Evolutionary conservation across 2,329 filamentous ascomycete species (phyloP), one percentile per base, ranked within the genome.

Genomic region (Aspergillus eucalypticola): DNA sequence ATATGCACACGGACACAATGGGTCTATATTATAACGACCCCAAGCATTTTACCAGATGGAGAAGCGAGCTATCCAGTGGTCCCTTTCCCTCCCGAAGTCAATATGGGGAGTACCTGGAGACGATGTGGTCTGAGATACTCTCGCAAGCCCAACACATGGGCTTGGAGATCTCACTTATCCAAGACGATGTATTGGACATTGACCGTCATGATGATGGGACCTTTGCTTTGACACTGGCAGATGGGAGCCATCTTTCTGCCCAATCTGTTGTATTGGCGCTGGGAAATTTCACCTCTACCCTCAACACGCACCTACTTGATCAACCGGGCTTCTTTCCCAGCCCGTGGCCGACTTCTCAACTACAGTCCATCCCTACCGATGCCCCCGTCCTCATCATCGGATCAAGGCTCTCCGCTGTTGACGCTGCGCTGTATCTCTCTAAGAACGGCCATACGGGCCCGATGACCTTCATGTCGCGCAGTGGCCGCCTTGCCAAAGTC

Each of bases 401-500:
- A 1, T 62, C 60, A 5, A 46, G 60, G n/a, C 29, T 62, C 10
- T 60, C 60, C 1, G 60, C 60, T 21, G 54, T 62, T 11, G 60
- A 62, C 39, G 42, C 57, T 3, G 60, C 60, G 2, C 52, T 57
- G 3, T 46, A 23, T 15, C 58, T 62, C 25, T 46, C 53, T 3
- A 38, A 57, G 15, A 53, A 54, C 50, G 60, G 60, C 1, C 58
- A 62, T 25, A 53, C 44, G 23, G 60, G 58, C n/a, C 35, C 46
- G 11, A 60, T 62, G 21, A 60, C 53, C 7, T 60, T 62, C 5
- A 60, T 62, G 57, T 60, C 57, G 41, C 52, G 58, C 17, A 62
- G 60, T 41, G 60, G 60, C 15, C 41, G 58, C 39, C 39, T 62
- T 2, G 53, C 60, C 35, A 62, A 57, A 25, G 58, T 62, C 3